A percentile compares a stretch with the other conserved stretches of the same genome.
phyloP scores from a whole-genome alignment of 2,329 filamentous ascomycete species.

The Amphichorda felina region DNA sequence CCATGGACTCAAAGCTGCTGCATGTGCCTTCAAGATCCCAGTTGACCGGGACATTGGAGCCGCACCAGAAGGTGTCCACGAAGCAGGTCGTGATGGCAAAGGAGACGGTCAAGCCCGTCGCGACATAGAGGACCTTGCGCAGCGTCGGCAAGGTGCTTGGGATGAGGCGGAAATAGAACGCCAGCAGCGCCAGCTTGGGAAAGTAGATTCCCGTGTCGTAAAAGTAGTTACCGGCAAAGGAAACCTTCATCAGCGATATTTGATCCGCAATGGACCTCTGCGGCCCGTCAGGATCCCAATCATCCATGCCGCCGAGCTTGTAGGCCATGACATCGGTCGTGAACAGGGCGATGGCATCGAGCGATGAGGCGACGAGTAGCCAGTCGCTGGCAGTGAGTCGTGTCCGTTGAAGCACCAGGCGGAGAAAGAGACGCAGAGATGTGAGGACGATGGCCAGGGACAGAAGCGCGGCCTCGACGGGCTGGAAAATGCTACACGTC shows the following conservation, averaged over 20 bases:
- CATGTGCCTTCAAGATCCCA: too few relatives aligned
- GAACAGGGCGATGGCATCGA: constrained; percentile 14
- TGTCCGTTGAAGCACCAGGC: constrained; percentile 11
- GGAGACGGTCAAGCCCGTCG: constrained; percentile 9
- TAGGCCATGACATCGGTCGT: constrained; percentile 13
- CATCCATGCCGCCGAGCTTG: constrained; percentile 14
- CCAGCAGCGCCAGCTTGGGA: constrained; percentile 14
- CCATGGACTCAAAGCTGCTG: too few relatives aligned
- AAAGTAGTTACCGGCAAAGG: constrained; percentile 18
- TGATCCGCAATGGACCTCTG: constrained; percentile 4
- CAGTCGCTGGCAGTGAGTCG: constrained; percentile 16
- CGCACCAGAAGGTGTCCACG: too few relatives aligned
- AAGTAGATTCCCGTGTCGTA: constrained; percentile 18
- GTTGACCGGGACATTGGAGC: too few relatives aligned
- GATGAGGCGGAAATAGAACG: constrained; percentile 15
- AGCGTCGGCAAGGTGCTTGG: constrained; percentile 12
- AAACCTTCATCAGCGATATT: constrained; percentile 12
- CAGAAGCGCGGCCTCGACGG: too few relatives aligned
- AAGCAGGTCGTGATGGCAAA: constrained; percentile 13
- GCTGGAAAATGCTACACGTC: too few relatives aligned
- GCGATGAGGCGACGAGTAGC: constrained; percentile 12
- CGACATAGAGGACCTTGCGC: constrained; percentile 10
- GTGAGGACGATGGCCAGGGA: constrained; percentile 12
- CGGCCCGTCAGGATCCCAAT: constrained; percentile 9
- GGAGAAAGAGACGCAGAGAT: constrained; percentile 10